Base-by-base conservation (phyloP, 768 basidiomycete species). In the Phlebiopsis gigantea region DNA sequence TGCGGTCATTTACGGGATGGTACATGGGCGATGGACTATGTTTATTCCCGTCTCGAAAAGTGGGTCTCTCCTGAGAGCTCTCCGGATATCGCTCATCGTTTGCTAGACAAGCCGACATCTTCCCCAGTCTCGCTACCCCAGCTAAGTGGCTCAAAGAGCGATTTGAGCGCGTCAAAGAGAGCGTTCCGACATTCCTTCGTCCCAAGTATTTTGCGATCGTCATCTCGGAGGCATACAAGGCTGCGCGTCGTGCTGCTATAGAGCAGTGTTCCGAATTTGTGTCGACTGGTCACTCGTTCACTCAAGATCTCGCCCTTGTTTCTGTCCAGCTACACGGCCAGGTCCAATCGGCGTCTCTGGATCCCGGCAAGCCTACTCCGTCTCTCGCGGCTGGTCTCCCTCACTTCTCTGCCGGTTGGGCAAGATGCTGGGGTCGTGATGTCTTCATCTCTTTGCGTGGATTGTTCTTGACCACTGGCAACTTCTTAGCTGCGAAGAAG, bases 171-270 rank as follows among this genome's bases (percentile, higher is more conserved):
- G 80, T 98, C 65, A 87, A 89, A 63, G 68, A 68, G 1, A 78
- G 77, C 10, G 85, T 87, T 5, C 90, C 97, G 0, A 81, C 88
- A 17, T 95, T 93, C 77, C 77, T 98, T 71, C 82, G 95, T 21
- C 97, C 97, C 21, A 98, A 96, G 70, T 98, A 92, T 72, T 99
- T 99, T 62, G 93, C 94, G 0, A 79, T 98, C 57, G 80, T 96
- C 55, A 78, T 98, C 57, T 91, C 88, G 22, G 86, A 86, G 57
- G 94, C 94, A 1, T 96, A 97, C 78, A 97, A 94, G 69, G 92
- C 91, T 9, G 88, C 94, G 19, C 85, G 94, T 21, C 77, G 79
- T 29, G 80, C 86, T 0, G 91, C 85, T 12, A 75, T 98, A 44
- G 93, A 96, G 62, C 95, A 93, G 66, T 87, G 79, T 64, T 90